Percentiles rank a stretch among this genome's conserved stretches.
Evolutionary conservation across 164 flowering plant genomes (phyloP).

Genomic region (Vitis rupestris): DNA sequence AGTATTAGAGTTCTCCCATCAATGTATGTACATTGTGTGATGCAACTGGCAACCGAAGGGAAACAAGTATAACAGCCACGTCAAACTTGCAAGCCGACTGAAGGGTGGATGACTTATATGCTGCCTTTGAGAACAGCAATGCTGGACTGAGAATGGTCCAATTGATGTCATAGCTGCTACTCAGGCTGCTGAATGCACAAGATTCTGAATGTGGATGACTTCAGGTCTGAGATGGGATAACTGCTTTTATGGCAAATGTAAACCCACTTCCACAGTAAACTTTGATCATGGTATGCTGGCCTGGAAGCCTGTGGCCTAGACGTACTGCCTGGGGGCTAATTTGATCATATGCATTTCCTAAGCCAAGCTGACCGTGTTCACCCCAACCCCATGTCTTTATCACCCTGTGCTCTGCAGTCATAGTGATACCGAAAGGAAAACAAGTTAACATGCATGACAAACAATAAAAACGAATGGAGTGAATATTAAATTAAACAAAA

Average conservation of each 20-base stretch:
- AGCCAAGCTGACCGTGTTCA: constrained; percentile 95
- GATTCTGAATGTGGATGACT: no score
- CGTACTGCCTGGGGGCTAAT: constrained; percentile 50
- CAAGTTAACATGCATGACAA: not conserved
- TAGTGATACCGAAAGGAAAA: not conserved
- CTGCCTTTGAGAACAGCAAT: no score
- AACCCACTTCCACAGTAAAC: constrained; percentile 93
- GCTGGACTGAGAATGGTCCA: no score
- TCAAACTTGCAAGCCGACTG: no score
- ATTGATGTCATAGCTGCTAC: no score
- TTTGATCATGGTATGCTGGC: constrained; percentile 2
- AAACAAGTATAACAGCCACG: no score
- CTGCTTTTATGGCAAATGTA: constrained; percentile 43
- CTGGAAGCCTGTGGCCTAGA: constrained; percentile 18
- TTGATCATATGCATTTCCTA: constrained; percentile 61
- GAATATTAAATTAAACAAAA: not conserved
- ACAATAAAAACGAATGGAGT: not conserved
- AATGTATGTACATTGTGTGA: no score
- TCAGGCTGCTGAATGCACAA: no score
- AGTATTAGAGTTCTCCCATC: no score
- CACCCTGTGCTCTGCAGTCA: constrained; percentile 53
- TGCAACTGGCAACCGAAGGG: no score
- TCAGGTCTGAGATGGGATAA: not conserved
- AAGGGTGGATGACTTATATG: no score
- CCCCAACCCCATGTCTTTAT: constrained; percentile 96